Conservation (phyloP, 305 asterid genomes). For the Vinca major region DNA sequence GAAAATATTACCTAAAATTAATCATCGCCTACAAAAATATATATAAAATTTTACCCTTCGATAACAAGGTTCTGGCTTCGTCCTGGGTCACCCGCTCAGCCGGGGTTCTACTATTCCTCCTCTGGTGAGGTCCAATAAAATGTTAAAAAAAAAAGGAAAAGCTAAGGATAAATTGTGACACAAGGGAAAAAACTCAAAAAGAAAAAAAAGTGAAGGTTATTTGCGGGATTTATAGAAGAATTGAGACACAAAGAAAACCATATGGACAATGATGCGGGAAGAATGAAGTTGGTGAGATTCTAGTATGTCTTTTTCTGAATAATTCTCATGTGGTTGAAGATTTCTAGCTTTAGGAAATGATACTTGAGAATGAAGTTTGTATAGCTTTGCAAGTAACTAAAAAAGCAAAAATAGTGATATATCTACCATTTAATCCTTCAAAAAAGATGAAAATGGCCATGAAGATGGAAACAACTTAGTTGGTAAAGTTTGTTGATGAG, state of each 20-base stretch:
- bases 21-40: no score
- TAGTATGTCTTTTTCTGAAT: constrained; percentile 8
- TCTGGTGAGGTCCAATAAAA: no score
- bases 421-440: not conserved
- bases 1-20: no score
- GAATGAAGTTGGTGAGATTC: constrained; percentile 13
- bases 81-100: no score
- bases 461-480: constrained; percentile 9
- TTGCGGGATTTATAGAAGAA: not conserved
- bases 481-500: constrained; percentile 9
- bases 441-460: not conserved
- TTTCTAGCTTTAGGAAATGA: not conserved
- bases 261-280: not conserved
- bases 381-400: not conserved
- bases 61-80: no score
- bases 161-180: no score
- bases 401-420: not conserved
- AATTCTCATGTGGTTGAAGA: constrained; percentile 12
- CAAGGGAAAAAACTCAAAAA: no score
- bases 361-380: not conserved
- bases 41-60: no score
- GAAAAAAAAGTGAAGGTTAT: no score
- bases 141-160: no score
- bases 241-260: not conserved
- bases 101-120: no score